Percentiles rank a stretch among this genome's conserved stretches.
Conservation (phyloP, 805 yeast species). For the Schwanniomyces pseudopolymorphus region DNA sequence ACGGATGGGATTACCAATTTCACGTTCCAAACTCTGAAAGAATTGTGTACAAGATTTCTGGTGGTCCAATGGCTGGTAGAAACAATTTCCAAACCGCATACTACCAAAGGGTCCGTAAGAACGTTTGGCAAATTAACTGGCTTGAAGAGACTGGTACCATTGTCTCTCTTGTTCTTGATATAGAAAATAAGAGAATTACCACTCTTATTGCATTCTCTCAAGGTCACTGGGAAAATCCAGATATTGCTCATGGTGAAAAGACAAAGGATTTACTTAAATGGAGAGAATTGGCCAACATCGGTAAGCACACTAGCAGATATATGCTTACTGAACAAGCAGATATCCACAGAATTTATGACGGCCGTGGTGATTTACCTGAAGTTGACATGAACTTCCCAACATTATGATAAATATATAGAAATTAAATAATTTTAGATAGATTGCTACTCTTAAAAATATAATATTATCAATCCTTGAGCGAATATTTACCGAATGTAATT, state of each 20-base stretch:
- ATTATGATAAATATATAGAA: not conserved
- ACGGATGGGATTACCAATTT: conserved; percentile 7
- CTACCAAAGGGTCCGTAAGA: conserved; percentile 3
- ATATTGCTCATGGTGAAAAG: not conserved
- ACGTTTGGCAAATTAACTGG: not conserved
- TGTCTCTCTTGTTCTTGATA: not conserved
- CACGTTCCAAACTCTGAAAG: conserved; percentile 4
- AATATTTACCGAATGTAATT: no score
- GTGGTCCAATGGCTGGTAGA: conserved; percentile 9
- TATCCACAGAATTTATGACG: not conserved
- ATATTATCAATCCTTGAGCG: no score
- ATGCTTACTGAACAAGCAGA: not conserved
- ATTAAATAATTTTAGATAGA: no score
- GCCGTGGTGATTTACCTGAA: not conserved
- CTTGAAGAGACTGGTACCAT: not conserved
- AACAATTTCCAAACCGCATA: conserved; percentile 6
- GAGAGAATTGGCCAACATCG: not conserved
- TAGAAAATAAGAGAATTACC: not conserved
- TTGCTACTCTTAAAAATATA: no score
- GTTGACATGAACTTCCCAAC: not conserved
- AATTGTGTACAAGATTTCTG: conserved; percentile 6
- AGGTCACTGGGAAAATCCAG: conserved; percentile 1
- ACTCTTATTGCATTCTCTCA: not conserved
- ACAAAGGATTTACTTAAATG: not conserved
- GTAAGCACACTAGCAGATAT: not conserved